These are phyloP conservation scores for Umbelopsis ramanniana DNA, from an alignment of 192 early-diverging fungal genomes.

Conservation along the genomic window DNA sequence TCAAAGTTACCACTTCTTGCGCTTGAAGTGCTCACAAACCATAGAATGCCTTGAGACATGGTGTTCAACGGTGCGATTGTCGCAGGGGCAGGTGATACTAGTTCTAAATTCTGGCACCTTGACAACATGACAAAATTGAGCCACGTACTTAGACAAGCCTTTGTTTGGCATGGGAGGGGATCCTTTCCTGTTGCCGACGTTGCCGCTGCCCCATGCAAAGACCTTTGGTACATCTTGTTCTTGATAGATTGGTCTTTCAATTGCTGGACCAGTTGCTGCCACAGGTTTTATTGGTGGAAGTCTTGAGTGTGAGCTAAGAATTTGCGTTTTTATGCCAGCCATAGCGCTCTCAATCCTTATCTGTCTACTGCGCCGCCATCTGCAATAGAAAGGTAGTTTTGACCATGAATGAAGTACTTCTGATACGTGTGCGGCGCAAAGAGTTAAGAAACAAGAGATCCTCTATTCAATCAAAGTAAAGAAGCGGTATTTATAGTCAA, in stretches of 20 bases:
- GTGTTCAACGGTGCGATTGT: background rate
- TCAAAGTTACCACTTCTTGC: no score
- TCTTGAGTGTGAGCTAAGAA: background rate
- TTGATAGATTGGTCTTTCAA: background rate
- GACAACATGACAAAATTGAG: background rate
- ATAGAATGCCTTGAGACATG: background rate
- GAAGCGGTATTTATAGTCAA: no score
- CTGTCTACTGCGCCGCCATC: background rate
- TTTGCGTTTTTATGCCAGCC: background rate
- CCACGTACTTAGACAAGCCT: background rate
- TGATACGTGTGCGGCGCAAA: no score
- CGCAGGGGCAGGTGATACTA: constrained; percentile 1
- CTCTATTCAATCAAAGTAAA: no score
- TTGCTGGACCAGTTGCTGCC: constrained; percentile 1
- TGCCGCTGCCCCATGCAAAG: background rate
- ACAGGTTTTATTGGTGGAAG: background rate
- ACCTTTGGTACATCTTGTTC: background rate
- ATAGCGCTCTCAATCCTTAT: background rate
- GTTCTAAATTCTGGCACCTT: constrained; percentile 13
- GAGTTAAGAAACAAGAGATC: no score
- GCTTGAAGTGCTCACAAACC: background rate
- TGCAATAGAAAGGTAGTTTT: background rate
- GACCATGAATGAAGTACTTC: background rate
- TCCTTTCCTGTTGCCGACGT: background rate
- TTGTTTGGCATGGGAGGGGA: background rate